A percentile compares a stretch with the other conserved stretches of the same genome.
Evolutionary conservation across 805 yeast species (phyloP).

Genomic region (Sporopachydermia lactativora): DNA sequence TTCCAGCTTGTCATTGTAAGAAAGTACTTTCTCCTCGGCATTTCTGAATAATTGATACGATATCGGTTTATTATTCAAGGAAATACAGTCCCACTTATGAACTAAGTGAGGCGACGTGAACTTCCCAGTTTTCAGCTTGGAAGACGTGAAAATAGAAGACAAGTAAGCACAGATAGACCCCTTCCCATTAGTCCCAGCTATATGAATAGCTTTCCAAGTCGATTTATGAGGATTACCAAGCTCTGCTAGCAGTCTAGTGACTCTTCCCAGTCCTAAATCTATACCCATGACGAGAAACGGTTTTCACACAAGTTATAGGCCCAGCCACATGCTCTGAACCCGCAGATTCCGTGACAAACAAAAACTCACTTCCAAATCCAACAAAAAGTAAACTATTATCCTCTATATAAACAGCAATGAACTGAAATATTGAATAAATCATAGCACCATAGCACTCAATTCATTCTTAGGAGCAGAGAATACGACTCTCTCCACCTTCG

Average conservation of each 20-base stretch:
- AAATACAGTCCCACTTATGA: conserved; percentile 60
- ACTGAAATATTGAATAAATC: too few species aligned
- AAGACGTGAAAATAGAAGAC: conserved; percentile 41
- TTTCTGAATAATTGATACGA: conserved; percentile 28
- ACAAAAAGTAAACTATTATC: too few species aligned
- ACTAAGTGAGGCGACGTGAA: conserved; percentile 85
- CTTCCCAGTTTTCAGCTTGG: conserved; percentile 45
- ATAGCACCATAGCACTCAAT: too few species aligned
- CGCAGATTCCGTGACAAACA: too few species aligned
- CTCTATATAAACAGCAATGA: too few species aligned
- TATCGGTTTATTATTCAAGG: conserved; percentile 47
- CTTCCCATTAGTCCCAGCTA: conserved; percentile 96
- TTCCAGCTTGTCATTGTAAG: conserved; percentile 23
- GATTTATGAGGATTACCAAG: conserved; percentile 58
- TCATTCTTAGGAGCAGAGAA: too few species aligned
- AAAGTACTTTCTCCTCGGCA: conserved; percentile 28
- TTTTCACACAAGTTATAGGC: too few species aligned
- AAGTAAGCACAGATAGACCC: conserved; percentile 86
- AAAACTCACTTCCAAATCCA: too few species aligned
- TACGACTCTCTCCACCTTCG: too few species aligned
- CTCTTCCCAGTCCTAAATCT: conserved; percentile 43
- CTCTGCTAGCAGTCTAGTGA: conserved; percentile 27
- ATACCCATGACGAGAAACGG: conserved; percentile 31
- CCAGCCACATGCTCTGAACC: too few species aligned
- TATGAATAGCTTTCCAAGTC: conserved; percentile 56